phyloP scores from a whole-genome alignment of 208 protist genomes.

The Angomonas desouzai region DNA sequence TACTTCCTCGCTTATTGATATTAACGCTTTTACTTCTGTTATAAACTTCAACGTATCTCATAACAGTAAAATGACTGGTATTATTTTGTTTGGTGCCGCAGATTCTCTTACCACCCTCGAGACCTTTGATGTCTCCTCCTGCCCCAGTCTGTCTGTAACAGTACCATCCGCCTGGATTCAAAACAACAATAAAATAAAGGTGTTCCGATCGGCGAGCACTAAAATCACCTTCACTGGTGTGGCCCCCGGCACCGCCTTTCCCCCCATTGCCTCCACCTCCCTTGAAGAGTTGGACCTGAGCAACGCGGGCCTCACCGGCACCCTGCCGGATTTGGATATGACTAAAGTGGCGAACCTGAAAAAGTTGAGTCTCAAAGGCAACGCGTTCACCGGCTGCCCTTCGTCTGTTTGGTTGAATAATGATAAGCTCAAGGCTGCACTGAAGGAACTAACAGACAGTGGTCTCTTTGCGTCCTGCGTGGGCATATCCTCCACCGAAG shows the following conservation, averaged over 20 bases:
- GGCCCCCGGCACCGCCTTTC: conserved; percentile 95
- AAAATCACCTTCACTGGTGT: conserved; percentile 28
- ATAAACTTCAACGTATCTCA: neutral
- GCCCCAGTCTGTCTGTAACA: neutral
- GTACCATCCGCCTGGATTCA: no score
- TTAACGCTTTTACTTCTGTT: neutral
- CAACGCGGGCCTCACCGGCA: conserved; percentile 81
- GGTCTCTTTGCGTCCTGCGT: no score
- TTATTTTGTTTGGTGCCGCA: neutral
- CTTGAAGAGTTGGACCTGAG: conserved; percentile 95
- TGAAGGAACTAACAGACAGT: no score
- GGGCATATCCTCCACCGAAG: no score
- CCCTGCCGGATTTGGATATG: conserved; percentile 56
- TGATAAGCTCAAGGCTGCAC: no score
- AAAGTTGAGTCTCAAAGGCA: neutral
- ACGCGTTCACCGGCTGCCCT: neutral
- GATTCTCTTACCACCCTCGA: neutral
- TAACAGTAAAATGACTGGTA: neutral
- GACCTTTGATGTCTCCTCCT: neutral
- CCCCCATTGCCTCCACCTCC: conserved; percentile 98
- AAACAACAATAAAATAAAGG: no score
- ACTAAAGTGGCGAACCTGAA: neutral
- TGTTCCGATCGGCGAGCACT: neutral
- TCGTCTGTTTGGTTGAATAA: no score
- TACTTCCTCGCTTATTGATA: neutral